phyloP scores from a whole-genome alignment of 805 yeast species.

The Sugiyamaella mastotermitis region DNA sequence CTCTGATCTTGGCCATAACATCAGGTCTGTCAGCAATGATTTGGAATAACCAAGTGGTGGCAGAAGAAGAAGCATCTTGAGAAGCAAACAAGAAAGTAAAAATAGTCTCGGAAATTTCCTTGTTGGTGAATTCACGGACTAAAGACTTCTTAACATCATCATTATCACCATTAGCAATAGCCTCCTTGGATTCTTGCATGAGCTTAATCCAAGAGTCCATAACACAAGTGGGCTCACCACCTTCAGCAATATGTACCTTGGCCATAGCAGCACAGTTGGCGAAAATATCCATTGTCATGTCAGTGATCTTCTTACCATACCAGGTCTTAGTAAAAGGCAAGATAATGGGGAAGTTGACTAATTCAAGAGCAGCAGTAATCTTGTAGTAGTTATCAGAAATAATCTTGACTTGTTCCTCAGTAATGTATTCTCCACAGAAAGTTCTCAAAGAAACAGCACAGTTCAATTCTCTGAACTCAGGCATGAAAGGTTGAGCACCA shows the following conservation, averaged over 20 bases:
- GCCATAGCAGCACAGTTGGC: slow-evolving; percentile 85
- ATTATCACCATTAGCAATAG: slow-evolving; percentile 43
- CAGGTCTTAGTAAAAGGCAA: slow-evolving; percentile 95
- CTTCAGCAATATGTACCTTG: slow-evolving; percentile 68
- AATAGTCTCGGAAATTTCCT: slow-evolving; percentile 91
- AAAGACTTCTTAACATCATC: slow-evolving; percentile 49
- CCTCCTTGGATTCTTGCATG: slow-evolving; percentile 67
- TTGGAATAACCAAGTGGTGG: slow-evolving; percentile 98
- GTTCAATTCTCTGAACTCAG: slow-evolving; percentile 89
- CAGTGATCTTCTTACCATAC: slow-evolving; percentile 93
- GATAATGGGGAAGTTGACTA: slow-evolving; percentile 96
- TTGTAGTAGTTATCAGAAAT: slow-evolving; percentile 89
- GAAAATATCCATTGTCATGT: slow-evolving; percentile 87
- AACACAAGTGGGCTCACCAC: slow-evolving; percentile 78
- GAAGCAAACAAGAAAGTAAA: slow-evolving; percentile 97
- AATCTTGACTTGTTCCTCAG: slow-evolving; percentile 80
- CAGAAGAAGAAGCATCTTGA: slow-evolving; percentile 95
- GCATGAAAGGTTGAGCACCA: slow-evolving; percentile 76
- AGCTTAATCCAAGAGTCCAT: slow-evolving; percentile 92
- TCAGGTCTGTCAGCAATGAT: slow-evolving; percentile 94
- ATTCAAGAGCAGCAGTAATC: slow-evolving; percentile 93
- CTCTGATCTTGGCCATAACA: slow-evolving; percentile 75
- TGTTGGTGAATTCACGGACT: slow-evolving; percentile 79
- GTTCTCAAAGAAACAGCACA: slow-evolving; percentile 91
- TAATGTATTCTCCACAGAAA: slow-evolving; percentile 92